These are phyloP conservation scores for Voacanga thouarsii DNA, from an alignment of 257 asterid species.

Conservation along the genomic window DNA sequence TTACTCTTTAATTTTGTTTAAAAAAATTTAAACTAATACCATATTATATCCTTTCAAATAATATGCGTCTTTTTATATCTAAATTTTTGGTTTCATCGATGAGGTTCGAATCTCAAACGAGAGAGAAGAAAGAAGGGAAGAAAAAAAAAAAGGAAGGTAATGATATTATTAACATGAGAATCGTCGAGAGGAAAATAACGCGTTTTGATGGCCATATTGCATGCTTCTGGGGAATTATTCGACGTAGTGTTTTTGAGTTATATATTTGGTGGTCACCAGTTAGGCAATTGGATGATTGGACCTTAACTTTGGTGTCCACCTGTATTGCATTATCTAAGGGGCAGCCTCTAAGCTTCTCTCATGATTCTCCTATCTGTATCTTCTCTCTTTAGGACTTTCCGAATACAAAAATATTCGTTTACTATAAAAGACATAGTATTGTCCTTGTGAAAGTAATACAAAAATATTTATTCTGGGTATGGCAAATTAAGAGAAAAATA, in stretches of 20 bases:
- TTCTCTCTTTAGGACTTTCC: too few relatives aligned
- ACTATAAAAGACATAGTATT: too few relatives aligned
- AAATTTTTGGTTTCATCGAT: too few relatives aligned
- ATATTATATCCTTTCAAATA: too few relatives aligned
- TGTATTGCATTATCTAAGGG: constrained; percentile 12
- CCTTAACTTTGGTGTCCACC: not conserved
- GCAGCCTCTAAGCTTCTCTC: not conserved
- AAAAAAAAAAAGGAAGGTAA: not conserved
- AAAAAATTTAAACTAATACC: too few relatives aligned
- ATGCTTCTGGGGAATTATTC: not conserved
- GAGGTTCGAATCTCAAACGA: not conserved
- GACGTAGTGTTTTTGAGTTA: constrained; percentile 6
- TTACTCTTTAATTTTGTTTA: too few relatives aligned
- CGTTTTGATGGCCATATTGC: constrained; percentile 25
- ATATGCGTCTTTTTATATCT: too few relatives aligned
- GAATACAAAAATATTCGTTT: too few relatives aligned
- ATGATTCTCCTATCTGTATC: not conserved
- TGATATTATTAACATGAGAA: constrained; percentile 14
- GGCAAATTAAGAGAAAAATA: too few relatives aligned
- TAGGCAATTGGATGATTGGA: not conserved
- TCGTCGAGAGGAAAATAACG: constrained; percentile 19
- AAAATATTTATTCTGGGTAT: too few relatives aligned
- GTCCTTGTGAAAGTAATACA: too few relatives aligned
- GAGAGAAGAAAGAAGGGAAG: constrained; percentile 9
- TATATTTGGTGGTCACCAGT: not conserved